Evolutionary conservation across 805 yeast species (phyloP).

Genomic region (Kurtzmaniella cleridarum): DNA sequence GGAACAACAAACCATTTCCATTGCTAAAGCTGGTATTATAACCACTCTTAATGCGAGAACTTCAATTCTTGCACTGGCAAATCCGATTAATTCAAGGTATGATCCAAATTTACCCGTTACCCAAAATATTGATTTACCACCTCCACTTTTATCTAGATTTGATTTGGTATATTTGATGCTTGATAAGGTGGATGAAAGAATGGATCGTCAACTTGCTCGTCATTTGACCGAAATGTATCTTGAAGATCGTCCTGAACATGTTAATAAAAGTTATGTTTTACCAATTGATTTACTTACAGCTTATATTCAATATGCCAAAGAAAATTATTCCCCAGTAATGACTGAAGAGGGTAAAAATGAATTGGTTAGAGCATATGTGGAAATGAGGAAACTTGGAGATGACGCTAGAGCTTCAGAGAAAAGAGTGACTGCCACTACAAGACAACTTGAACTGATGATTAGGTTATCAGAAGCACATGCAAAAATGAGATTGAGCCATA

Average conservation of each 20-base stretch:
- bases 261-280: conserved; percentile 58
- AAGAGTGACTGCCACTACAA: conserved; percentile 94
- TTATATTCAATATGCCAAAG: conserved; percentile 93
- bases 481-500: conserved; percentile 75
- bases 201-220: conserved; percentile 81
- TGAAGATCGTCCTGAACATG: conserved; percentile 79
- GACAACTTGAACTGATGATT: conserved; percentile 95
- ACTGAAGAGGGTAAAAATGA: conserved; percentile 78
- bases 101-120: conserved; percentile 95
- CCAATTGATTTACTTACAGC: conserved; percentile 84
- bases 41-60: conserved; percentile 96
- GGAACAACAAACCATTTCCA: conserved; percentile 98
- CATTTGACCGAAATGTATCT: conserved; percentile 90
- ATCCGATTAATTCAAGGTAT: conserved; percentile 93
- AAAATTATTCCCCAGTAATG: conserved; percentile 71
- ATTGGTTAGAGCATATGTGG: conserved; percentile 83
- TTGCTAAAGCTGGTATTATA: conserved; percentile 97
- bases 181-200: conserved; percentile 83
- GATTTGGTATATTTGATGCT: conserved; percentile 89
- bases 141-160: conserved; percentile 90
- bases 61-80: conserved; percentile 92
- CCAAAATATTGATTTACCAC: conserved; percentile 92
- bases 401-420: conserved; percentile 81
- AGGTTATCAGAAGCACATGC: conserved; percentile 96
- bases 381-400: conserved; percentile 91